Evolutionary conservation across 2,329 filamentous ascomycete genomes (phyloP).

Genomic region (Aureobasidium zeae): DNA sequence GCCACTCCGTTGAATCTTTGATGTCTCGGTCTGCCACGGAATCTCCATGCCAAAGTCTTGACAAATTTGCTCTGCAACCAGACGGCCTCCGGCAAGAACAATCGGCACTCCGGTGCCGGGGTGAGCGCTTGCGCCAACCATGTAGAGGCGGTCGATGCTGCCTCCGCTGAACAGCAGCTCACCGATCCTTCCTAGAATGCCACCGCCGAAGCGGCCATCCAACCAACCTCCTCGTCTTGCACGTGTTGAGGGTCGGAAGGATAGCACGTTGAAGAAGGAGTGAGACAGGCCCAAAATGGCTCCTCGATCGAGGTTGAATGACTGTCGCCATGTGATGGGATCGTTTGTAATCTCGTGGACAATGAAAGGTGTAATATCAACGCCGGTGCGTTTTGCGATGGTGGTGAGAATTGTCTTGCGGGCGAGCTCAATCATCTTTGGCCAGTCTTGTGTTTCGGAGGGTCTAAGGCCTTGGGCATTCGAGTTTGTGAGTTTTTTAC

Average conservation of each 20-base stretch:
- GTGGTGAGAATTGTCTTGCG: conserved; percentile 53
- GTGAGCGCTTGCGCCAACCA: conserved; percentile 67
- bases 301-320: conserved; percentile 66
- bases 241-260: conserved; percentile 55
- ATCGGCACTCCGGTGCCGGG: conserved; percentile 70
- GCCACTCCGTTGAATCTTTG: conserved; percentile 12
- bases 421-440: conserved; percentile 48
- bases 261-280: conserved; percentile 63
- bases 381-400: conserved; percentile 52
- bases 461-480: conserved; percentile 31
- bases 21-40: conserved; percentile 30
- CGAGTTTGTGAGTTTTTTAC: conserved; percentile 22
- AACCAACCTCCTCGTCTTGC: conserved; percentile 38
- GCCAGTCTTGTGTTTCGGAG: conserved; percentile 49
- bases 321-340: conserved; percentile 53
- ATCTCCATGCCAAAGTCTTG: conserved; percentile 30
- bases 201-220: conserved; percentile 21
- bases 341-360: conserved; percentile 57
- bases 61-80: conserved; percentile 48
- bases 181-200: conserved; percentile 13
- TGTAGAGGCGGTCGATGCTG: conserved; percentile 49
- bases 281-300: conserved; percentile 64
- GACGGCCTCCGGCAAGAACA: conserved; percentile 58
- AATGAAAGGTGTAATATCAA: conserved; percentile 43
- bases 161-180: conserved; percentile 20